Conservation (phyloP, 2,329 filamentous ascomycete species). For the Talaromyces sp. region DNA sequence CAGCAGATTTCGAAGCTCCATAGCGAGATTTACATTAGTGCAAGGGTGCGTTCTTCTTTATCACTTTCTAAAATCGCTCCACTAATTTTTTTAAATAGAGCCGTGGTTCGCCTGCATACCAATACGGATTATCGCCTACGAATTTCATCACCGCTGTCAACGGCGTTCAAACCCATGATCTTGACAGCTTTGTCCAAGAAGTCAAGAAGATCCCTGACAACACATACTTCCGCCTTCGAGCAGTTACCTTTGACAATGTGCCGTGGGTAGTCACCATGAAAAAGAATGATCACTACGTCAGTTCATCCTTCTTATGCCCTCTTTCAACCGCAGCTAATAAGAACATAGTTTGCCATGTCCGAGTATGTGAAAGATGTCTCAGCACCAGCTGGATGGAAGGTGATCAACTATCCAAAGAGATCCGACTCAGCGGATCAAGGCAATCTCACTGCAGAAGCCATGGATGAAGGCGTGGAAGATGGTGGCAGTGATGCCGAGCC, state of each 20-base stretch:
- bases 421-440: slow-evolving; percentile 37
- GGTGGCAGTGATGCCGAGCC: slow-evolving; percentile 40
- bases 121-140: slow-evolving; percentile 88
- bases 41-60: slow-evolving; percentile 50
- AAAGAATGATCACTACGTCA: slow-evolving; percentile 93
- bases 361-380: slow-evolving; percentile 59
- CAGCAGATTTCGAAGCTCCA: slow-evolving; percentile 97
- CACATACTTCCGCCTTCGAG: slow-evolving; percentile 93
- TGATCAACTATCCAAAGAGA: slow-evolving; percentile 52
- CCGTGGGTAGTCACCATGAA: slow-evolving; percentile 99
- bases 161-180: slow-evolving; percentile 74
- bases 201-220: slow-evolving; percentile 91
- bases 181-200: slow-evolving; percentile 74
- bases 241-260: slow-evolving; percentile 98
- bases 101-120: slow-evolving; percentile 76
- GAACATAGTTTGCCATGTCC: slow-evolving; percentile 57
- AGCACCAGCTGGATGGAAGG: slow-evolving; percentile 55
- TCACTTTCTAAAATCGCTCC: not conserved
- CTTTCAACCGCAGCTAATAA: slow-evolving; percentile 17
- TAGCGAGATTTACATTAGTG: slow-evolving; percentile 93
- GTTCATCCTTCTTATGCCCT: slow-evolving; percentile 23
- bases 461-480: slow-evolving; percentile 42
- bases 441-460: slow-evolving; percentile 46
- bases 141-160: slow-evolving; percentile 98
- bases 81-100: slow-evolving; percentile 47